Percentiles rank a stretch among this genome's conserved stretches.
phyloP scores from a whole-genome alignment of 495 filamentous ascomycete genomes.

The Penicillium steckii region DNA sequence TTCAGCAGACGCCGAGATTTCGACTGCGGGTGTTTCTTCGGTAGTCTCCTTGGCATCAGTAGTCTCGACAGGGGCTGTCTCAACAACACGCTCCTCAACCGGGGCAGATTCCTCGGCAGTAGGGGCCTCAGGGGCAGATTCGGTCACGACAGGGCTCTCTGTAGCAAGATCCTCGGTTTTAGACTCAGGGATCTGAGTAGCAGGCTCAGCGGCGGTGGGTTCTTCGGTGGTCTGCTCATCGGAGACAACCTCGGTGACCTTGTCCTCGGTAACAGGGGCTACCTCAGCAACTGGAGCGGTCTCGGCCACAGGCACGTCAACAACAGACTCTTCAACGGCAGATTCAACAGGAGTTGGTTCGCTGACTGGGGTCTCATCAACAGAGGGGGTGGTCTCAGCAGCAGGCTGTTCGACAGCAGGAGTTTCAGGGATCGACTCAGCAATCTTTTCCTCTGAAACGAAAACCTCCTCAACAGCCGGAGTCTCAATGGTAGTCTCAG shows the following conservation, averaged over 20 bases:
- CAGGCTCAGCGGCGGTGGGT: neutral
- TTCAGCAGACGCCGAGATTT: neutral
- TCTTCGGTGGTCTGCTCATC: neutral
- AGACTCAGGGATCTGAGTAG: neutral
- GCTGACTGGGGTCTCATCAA: neutral
- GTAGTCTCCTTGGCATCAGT: neutral
- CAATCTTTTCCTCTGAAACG: conserved; percentile 1
- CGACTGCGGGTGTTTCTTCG: neutral
- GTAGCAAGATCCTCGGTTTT: neutral
- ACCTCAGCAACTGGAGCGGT: neutral
- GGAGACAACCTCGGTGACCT: no score
- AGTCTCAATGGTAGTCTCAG: conserved; percentile 9
- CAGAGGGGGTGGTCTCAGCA: neutral
- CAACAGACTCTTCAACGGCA: neutral
- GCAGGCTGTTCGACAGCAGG: neutral
- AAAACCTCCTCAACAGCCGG: neutral
- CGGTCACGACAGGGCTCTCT: neutral
- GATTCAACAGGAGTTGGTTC: neutral
- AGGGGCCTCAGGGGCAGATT: neutral
- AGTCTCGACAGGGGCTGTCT: no score
- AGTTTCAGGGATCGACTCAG: neutral
- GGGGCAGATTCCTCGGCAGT: neutral
- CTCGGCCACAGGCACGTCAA: neutral
- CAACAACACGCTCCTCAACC: neutral
- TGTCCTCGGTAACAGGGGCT: neutral